phyloP scores from a whole-genome alignment of 257 asterid genomes.

The Anisodus acutangulus region DNA sequence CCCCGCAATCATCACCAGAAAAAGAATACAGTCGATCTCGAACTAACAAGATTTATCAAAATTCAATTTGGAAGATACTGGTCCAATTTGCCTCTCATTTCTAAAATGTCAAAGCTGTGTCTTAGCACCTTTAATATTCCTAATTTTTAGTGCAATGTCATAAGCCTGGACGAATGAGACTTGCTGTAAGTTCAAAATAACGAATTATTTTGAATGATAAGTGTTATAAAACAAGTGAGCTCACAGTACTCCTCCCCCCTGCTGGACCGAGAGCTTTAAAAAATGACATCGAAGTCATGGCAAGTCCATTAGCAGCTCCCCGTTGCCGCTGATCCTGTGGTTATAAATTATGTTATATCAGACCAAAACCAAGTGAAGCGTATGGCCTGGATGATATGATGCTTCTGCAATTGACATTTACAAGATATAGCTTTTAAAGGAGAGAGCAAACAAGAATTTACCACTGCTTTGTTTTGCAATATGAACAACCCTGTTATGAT shows the following conservation, averaged over 20 bases:
- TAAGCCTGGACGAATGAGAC: background rate
- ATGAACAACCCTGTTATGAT: conserved; percentile 78
- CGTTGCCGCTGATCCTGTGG: conserved; percentile 72
- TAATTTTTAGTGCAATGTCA: background rate
- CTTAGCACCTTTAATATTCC: too few species aligned
- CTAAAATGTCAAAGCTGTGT: background rate
- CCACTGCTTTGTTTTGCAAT: conserved; percentile 87
- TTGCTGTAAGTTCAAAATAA: background rate
- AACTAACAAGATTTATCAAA: background rate
- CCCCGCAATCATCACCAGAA: background rate
- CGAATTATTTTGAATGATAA: too few species aligned
- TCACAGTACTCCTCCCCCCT: conserved; percentile 77
- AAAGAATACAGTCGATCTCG: background rate
- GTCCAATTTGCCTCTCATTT: background rate
- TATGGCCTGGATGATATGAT: background rate
- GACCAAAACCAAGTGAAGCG: background rate
- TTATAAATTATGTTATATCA: background rate
- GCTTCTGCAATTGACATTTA: background rate
- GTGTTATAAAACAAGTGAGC: conserved; percentile 36
- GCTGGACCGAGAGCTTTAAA: conserved; percentile 83
- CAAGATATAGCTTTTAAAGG: background rate
- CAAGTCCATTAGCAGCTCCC: conserved; percentile 87
- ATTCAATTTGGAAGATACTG: background rate
- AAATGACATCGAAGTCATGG: conserved; percentile 92
- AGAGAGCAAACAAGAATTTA: conserved; percentile 37